phyloP scores from a whole-genome alignment of 2,329 filamentous ascomycete genomes.

The Lojkania enalia region DNA sequence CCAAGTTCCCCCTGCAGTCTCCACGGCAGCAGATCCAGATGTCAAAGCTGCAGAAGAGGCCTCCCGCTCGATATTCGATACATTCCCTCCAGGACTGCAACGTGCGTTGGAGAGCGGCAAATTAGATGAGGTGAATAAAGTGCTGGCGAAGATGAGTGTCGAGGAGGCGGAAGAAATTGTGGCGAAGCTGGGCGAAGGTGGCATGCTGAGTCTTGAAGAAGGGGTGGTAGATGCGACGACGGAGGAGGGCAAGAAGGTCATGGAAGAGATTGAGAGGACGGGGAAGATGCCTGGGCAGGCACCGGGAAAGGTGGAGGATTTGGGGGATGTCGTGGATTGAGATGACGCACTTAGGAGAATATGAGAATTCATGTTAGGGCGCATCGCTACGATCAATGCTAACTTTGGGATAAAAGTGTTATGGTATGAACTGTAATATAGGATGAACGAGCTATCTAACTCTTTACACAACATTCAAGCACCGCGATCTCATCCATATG shows the following conservation, averaged over 20 bases:
- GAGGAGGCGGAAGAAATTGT: conserved; percentile 86
- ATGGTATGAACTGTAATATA: no score
- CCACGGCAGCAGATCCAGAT: conserved; percentile 48
- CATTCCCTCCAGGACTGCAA: conserved; percentile 79
- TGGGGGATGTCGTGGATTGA: conserved; percentile 2
- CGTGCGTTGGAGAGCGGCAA: conserved; percentile 85
- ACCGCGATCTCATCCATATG: no score
- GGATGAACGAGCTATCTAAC: no score
- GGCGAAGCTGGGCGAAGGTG: conserved; percentile 77
- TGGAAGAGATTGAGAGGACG: conserved; percentile 66
- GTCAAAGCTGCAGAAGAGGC: conserved; percentile 62
- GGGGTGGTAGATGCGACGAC: conserved; percentile 95
- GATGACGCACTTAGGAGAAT: background rate
- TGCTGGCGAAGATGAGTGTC: conserved; percentile 84
- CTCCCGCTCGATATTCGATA: conserved; percentile 74
- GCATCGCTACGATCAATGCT: no score
- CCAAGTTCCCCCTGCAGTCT: conserved; percentile 68
- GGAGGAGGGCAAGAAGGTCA: conserved; percentile 75
- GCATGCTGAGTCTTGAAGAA: conserved; percentile 87
- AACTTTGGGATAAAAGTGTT: no score
- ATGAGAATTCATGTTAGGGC: no score
- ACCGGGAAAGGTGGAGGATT: conserved; percentile 48
- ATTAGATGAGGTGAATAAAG: conserved; percentile 84
- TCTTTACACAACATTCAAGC: no score
- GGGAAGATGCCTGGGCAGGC: conserved; percentile 42